Base-by-base conservation (phyloP, 495 filamentous ascomycete genomes). In the Trichoderma gamsii region DNA sequence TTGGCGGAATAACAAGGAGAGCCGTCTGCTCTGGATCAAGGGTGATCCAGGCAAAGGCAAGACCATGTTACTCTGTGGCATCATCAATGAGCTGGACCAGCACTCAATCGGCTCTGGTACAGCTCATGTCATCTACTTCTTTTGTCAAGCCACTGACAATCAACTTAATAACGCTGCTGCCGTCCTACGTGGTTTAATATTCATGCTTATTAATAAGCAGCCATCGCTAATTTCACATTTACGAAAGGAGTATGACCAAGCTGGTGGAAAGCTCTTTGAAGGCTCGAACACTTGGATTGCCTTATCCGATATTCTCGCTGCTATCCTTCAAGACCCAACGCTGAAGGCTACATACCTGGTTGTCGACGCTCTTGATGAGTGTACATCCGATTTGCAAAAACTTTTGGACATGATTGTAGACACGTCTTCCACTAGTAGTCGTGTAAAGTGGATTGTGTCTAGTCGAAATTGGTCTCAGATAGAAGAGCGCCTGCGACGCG, bases 1-100 rank as follows among this genome's bases (percentile, higher is more conserved):
- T 75, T 61, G 75, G 76, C 66, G 49, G 67, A 6, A 49, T 16
- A 23, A 3, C 21, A 25, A 46, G 3, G 65, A 51, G 21, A 46
- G 21, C 15, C 65, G 27, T 1, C 49, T 79, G 71, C 69, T 80
- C 69, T 75, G 73, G 64, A 80, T 83, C 68, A 74, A 81, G 9
- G 69, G 82, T 12, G 76, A 73, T 35, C 75, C 76, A 41, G 79
- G 79, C n/a, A 83, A 75, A 65, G 80, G 81, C 12, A 83, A 83
- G 72, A 82, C 80, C n/a, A 84, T 84, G 81, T 76, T 83, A 1
- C 52, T 83, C 43, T 77, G 73, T 23, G 78, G 77, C 35, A 74
- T 82, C 61, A 78, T 81, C 56, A 68, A 79, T 44, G 66, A 79
- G 23, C 69, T 81, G n/a, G 21, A 44, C 11, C 25, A 21, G 25